phyloP scores from a whole-genome alignment of 257 asterid species.

The Ajuga chamaepitys region DNA sequence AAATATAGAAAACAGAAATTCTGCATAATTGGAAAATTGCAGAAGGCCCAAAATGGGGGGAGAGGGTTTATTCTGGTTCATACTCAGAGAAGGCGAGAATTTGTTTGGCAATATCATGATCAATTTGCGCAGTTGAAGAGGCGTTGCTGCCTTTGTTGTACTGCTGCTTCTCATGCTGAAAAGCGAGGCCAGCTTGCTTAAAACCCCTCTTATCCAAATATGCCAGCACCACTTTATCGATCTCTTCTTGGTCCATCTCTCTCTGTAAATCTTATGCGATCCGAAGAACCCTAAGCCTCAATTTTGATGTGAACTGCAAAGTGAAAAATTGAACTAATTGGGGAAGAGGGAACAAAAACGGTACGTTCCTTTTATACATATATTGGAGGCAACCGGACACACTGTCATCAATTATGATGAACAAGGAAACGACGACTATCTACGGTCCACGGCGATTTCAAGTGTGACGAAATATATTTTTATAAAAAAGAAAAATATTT shows the following conservation, averaged over 20 bases:
- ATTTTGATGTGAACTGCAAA: neutral
- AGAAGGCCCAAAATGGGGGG: neutral
- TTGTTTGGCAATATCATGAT: constrained; percentile 61
- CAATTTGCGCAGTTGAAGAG: constrained; percentile 50
- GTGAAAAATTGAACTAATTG: neutral
- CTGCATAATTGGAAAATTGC: neutral
- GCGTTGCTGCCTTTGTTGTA: constrained; percentile 32
- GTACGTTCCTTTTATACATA: no score
- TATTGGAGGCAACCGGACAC: no score
- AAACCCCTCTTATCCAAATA: constrained; percentile 84
- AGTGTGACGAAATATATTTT: no score
- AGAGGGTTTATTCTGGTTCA: no score
- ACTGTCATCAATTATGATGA: no score
- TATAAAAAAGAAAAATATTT: no score
- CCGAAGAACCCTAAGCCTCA: neutral
- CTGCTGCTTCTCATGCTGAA: constrained; percentile 78
- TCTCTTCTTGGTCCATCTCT: constrained; percentile 72
- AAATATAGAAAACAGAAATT: neutral
- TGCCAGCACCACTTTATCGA: constrained; percentile 71
- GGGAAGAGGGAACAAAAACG: no score
- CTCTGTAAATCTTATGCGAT: neutral
- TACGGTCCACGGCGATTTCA: no score
- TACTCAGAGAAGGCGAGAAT: constrained; percentile 72
- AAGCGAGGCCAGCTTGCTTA: constrained; percentile 70
- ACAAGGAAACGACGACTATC: no score